Evolutionary conservation across 2,329 filamentous ascomycete genomes (phyloP).

Genomic region (Phialocephala sp.): DNA sequence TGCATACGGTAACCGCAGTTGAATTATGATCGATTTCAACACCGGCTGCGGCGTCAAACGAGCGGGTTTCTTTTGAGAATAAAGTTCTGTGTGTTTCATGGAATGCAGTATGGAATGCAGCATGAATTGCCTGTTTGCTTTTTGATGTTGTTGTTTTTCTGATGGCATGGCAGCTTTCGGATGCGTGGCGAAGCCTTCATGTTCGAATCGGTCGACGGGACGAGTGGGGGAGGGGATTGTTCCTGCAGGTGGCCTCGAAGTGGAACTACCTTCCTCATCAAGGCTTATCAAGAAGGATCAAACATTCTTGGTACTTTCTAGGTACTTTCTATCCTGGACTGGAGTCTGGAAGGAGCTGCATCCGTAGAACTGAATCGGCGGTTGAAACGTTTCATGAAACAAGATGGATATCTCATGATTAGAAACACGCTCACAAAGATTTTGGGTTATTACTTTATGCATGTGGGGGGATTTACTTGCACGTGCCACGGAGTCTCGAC

Average conservation of each 20-base stretch:
- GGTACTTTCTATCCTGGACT: too few species aligned
- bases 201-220: neutral
- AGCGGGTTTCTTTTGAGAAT: neutral
- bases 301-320: neutral
- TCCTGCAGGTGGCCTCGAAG: neutral
- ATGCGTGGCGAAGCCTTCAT: neutral
- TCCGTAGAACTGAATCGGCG: neutral
- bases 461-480: neutral
- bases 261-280: neutral
- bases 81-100: neutral
- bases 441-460: neutral
- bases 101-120: too few species aligned
- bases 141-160: neutral
- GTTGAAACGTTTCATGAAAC: slow-evolving; percentile 7
- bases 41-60: too few species aligned
- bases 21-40: neutral
- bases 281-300: neutral
- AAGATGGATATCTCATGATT: neutral
- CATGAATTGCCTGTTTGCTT: neutral
- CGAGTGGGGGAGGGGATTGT: too few species aligned
- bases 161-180: neutral
- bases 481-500: neutral
- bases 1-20: neutral
- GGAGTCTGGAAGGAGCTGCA: neutral
- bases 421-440: neutral